Conservation (phyloP, 2,329 filamentous ascomycete genomes). For the Endothia cerciana region DNA sequence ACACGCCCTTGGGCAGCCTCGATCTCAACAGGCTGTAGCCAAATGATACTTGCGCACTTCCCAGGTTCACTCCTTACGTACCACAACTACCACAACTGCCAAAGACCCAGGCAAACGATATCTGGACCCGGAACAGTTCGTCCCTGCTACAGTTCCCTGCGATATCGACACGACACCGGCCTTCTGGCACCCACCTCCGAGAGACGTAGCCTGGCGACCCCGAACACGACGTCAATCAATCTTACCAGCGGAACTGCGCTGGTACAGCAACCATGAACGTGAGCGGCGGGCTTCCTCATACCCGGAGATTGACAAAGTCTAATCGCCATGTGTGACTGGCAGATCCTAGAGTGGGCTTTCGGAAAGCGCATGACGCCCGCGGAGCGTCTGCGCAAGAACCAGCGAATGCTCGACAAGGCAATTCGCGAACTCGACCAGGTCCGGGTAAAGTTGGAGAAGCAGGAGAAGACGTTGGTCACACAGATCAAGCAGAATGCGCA, state of each 20-base stretch:
- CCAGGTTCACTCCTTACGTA: background rate
- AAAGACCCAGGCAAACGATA: background rate
- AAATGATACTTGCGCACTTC: background rate
- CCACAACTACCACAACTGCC: background rate
- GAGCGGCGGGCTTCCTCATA: slow-evolving; percentile 26
- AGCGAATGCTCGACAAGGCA: slow-evolving; percentile 94
- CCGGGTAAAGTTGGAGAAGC: slow-evolving; percentile 93
- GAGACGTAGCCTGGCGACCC: background rate
- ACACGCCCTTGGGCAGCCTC: background rate
- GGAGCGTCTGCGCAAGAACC: slow-evolving; percentile 89
- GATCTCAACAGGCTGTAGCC: slow-evolving; percentile 1
- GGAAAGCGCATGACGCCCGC: slow-evolving; percentile 99
- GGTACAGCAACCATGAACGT: slow-evolving; percentile 58
- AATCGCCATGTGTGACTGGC: slow-evolving; percentile 32
- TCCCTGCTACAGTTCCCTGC: background rate
- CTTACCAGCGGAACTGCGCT: slow-evolving; percentile 16
- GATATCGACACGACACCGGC: background rate
- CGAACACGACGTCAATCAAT: slow-evolving; percentile 16
- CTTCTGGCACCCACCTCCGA: background rate
- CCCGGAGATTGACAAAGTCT: slow-evolving; percentile 20
- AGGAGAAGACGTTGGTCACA: slow-evolving; percentile 94
- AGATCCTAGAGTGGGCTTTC: slow-evolving; percentile 99
- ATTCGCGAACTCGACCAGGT: slow-evolving; percentile 96
- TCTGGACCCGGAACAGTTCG: background rate
- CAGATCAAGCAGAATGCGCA: slow-evolving; percentile 99